phyloP scores from a whole-genome alignment of 768 basidiomycete species.

The Pleurotus eryngii region DNA sequence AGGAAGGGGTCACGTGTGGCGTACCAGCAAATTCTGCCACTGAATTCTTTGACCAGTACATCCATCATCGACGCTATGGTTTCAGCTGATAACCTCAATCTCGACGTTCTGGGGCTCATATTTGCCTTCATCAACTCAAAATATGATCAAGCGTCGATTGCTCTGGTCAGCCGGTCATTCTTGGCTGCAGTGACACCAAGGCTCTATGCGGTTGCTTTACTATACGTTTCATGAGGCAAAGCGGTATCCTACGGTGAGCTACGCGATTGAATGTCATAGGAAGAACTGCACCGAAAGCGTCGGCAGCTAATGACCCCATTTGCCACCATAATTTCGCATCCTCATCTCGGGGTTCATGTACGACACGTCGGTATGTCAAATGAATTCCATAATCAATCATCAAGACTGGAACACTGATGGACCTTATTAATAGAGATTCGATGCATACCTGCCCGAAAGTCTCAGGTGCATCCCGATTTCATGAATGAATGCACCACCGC shows the following conservation, averaged over 20 bases:
- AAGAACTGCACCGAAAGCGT: neutral
- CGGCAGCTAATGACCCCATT: conserved; percentile 56
- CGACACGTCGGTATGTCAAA: conserved; percentile 46
- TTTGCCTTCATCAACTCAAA: conserved; percentile 43
- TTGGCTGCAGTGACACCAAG: conserved; percentile 59
- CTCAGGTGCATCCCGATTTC: conserved; percentile 42
- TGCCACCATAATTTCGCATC: conserved; percentile 49
- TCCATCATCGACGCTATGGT: conserved; percentile 39
- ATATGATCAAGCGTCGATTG: conserved; percentile 57
- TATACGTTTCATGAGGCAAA: conserved; percentile 58
- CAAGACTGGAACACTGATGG: neutral
- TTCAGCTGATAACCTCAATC: conserved; percentile 62
- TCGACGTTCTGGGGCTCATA: conserved; percentile 72
- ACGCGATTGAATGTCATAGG: neutral
- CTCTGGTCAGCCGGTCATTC: conserved; percentile 66
- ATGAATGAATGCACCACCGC: conserved; percentile 49
- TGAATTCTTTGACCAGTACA: too few relatives aligned
- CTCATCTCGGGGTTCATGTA: conserved; percentile 54
- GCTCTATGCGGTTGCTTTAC: conserved; percentile 53
- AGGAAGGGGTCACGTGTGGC: neutral
- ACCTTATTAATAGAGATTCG: conserved; percentile 41
- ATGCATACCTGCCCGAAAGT: conserved; percentile 38
- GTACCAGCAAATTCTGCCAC: too few relatives aligned
- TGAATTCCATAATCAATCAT: neutral
- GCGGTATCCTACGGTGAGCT: conserved; percentile 47